Evolutionary conservation across 257 asterid genomes (phyloP), one percentile per base, ranked within the genome.

Genomic region (Leonotis leonurus): DNA sequence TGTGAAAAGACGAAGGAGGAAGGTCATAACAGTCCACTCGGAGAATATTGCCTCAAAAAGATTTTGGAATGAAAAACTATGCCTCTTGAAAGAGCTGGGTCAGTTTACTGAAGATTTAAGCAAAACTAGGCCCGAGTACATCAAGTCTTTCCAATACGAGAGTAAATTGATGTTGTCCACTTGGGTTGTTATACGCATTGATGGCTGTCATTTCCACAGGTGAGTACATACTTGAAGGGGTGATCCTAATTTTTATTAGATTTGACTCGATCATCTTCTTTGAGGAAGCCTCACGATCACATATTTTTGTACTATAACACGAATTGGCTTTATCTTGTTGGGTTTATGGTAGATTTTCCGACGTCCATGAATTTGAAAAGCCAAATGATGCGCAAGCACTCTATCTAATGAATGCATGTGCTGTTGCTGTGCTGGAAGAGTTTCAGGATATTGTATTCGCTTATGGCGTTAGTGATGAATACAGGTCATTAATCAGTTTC

Each of bases 141-240:
- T 84, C n/a, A 81, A 81, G 62, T 82, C 87, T 30, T 91, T 86
- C 81, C 80, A 75, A 22, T 80, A 76, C 26, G 88, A 81, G 77
- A 69, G 78, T 75, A 73, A 68, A 71, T 67, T 86, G 78, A 68
- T 81, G 84, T 82, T 83, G 36, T 79, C 75, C 27, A 86, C 85
- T 24, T 91, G 95, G 94, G 77, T 88, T 60, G 96, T 84, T 51
- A 60, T 91, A 56, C 94, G 94, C 43, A 41, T 91, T 44, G 96
- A 91, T 78, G 98, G 98, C 52, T 91, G 96, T 67, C 98, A 86
- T 73, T 91, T 91, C 78, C 95, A 86, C 76, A 79, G 96, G 96
- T 87, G 73, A 78, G 37, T 17, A 6, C 44, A 26, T 60, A 37
- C 26, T 62, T 8, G 41, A 26, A 62, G 20, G 26, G 46, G 1